Percentiles rank a stretch among this genome's conserved stretches.
These are phyloP conservation scores for Conticribra guillardii DNA, from an alignment of 108 stramenopile species.

Conservation along the genomic window DNA sequence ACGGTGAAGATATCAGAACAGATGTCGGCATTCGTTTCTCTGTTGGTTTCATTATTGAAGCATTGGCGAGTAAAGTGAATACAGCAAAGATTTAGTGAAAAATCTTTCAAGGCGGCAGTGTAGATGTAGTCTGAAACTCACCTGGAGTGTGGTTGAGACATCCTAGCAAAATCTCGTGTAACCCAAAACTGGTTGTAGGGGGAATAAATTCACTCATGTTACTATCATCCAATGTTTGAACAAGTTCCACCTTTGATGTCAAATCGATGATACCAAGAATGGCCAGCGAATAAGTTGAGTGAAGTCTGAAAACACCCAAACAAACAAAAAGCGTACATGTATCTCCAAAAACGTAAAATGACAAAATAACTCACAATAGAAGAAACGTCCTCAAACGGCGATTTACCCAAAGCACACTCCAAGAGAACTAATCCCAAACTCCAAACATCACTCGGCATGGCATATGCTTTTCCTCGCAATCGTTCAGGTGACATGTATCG, in stretches of 20 bases:
- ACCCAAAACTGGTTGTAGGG: not conserved
- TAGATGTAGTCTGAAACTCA: not conserved
- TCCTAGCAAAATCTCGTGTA: not conserved
- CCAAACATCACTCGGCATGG: slow-evolving; percentile 86
- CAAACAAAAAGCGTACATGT: no score
- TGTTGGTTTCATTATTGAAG: slow-evolving; percentile 7
- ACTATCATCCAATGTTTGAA: slow-evolving; percentile 63
- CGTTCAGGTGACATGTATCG: slow-evolving; percentile 92
- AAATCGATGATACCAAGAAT: not conserved
- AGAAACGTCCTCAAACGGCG: slow-evolving; percentile 60
- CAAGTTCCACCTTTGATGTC: slow-evolving; percentile 38
- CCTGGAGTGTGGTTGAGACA: not conserved
- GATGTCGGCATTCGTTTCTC: slow-evolving; percentile 73
- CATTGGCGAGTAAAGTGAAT: not conserved
- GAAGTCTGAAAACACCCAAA: no score
- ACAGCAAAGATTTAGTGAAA: not conserved
- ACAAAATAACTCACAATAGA: slow-evolving; percentile 51
- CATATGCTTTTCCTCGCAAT: slow-evolving; percentile 75
- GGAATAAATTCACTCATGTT: not conserved
- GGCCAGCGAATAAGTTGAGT: not conserved
- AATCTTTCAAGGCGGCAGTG: no score
- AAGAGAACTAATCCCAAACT: slow-evolving; percentile 85
- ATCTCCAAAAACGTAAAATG: no score
- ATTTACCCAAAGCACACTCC: slow-evolving; percentile 64
- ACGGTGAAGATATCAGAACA: slow-evolving; percentile 68